Percentiles rank a stretch among this genome's conserved stretches.
phyloP scores from a whole-genome alignment of 345 rosid species.

The Streptanthus diversifolius region DNA sequence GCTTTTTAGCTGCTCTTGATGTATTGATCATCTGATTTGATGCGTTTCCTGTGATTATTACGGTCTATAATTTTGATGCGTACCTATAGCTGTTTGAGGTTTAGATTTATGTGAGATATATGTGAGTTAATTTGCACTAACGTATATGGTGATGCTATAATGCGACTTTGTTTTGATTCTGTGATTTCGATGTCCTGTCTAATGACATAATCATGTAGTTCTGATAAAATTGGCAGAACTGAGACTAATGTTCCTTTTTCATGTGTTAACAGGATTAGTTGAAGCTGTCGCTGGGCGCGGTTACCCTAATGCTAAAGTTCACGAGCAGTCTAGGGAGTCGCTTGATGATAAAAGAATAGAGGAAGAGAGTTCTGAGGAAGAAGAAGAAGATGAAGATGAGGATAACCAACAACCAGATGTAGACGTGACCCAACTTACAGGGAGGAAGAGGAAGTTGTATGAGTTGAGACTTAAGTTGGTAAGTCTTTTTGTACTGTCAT shows the following conservation, averaged over 20 bases:
- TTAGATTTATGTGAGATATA: too few relatives aligned
- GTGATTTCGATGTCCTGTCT: neutral
- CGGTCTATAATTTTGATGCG: neutral
- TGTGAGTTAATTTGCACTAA: neutral
- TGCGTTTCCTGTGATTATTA: neutral
- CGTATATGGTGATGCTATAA: neutral
- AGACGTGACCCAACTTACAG: conserved; percentile 69
- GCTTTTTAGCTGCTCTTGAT: neutral
- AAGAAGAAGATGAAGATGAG: conserved; percentile 40
- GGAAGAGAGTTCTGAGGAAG: conserved; percentile 49
- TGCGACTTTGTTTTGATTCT: neutral
- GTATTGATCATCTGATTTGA: neutral
- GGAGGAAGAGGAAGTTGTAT: conserved; percentile 70
- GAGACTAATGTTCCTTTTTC: neutral
- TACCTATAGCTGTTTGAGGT: neutral
- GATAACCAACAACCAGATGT: conserved; percentile 47
- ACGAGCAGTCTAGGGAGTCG: conserved; percentile 35
- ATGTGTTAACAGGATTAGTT: conserved; percentile 37
- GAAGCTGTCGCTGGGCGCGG: conserved; percentile 32
- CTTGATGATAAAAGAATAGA: conserved; percentile 34
- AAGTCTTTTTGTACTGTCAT: conserved; percentile 3
- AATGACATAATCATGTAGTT: neutral
- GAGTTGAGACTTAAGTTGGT: conserved; percentile 92
- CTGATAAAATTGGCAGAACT: neutral
- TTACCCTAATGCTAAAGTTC: conserved; percentile 19